Conservation (phyloP, 2,329 filamentous ascomycete species). For the Nothopassalora personata region DNA sequence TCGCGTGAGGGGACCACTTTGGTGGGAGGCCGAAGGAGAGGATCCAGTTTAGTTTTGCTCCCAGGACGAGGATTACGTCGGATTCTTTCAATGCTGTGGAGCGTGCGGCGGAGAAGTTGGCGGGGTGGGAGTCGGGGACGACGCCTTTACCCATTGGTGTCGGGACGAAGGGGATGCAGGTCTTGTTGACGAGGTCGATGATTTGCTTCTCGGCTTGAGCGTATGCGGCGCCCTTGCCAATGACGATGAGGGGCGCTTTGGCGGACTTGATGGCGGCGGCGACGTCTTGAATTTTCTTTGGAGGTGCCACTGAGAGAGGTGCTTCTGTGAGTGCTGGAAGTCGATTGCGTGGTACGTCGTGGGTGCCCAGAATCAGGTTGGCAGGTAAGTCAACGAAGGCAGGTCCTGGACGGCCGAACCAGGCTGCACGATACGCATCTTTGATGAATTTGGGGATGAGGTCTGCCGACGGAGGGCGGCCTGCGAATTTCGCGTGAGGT, state of each 20-base stretch:
- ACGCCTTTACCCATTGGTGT: conserved; percentile 58
- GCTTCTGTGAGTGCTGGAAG: conserved; percentile 21
- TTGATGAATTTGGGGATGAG: conserved; percentile 44
- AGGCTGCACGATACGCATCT: conserved; percentile 33
- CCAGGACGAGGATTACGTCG: conserved; percentile 52
- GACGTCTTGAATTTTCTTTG: conserved; percentile 39
- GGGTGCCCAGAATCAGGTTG: conserved; percentile 41
- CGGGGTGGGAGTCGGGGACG: conserved; percentile 48
- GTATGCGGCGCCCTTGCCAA: conserved; percentile 6
- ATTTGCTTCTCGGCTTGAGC: conserved; percentile 1
- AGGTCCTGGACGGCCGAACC: conserved; percentile 5
- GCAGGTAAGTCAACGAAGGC: conserved; percentile 6
- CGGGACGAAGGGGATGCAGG: conserved; percentile 51
- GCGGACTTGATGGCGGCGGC: conserved; percentile 45
- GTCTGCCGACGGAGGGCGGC: conserved; percentile 44
- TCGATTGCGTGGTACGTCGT: conserved; percentile 20
- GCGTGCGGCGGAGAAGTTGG: conserved; percentile 51
- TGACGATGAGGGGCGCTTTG: conserved; percentile 6
- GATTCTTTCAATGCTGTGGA: conserved; percentile 50
- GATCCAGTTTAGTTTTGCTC: conserved; percentile 55
- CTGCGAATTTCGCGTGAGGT: conserved; percentile 49
- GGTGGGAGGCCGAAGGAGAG: conserved; percentile 52
- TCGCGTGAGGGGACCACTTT: conserved; percentile 48
- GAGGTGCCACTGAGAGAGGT: conserved; percentile 44
- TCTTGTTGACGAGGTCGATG: conserved; percentile 19